Base-by-base conservation (phyloP, 2,329 filamentous ascomycete genomes). In the Ophiostoma montium region DNA sequence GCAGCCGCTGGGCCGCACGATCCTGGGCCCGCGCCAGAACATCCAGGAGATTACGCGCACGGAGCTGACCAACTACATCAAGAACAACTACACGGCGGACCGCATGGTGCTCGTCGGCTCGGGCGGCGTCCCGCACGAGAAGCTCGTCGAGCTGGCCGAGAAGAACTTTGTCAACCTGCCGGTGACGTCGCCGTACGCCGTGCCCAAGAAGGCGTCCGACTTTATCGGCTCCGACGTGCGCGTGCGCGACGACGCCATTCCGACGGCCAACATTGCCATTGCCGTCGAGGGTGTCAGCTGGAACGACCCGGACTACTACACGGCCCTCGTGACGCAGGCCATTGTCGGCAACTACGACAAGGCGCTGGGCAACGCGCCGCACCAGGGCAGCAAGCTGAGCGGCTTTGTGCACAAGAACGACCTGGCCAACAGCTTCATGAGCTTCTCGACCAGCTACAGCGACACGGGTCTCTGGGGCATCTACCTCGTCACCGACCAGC, bases 321-420 rank as follows among this genome's bases (percentile, higher is more conserved):
- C 92, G 60, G 94, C 86, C 55, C 78, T 98, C 51, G 90, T 98
- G 58, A 87, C 92, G 52, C 92, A 98, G 76, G 92, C 92, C 61
- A 96, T 98, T 60, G 89, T 98, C 58, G 92, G 92, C 65, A 98
- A 98, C 82, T 98, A 94, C 82, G 92, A 98, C 74, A 92, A 92
- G 71, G 86, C 92, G 59, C 90, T 96, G 81, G 92, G 94, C 64
- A 95, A 92, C 70, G 92, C 92, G 53, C 84, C 89, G 57, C 92
- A 95, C 75, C 84, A 95, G 64, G 92, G 94, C 62, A 95, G 88
- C 85, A 95, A 94, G 78, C 86, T 98, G 61, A 95, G 87, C 75
- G 82, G 84, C 57, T 87, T 92, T 62, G 83, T 98, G 59, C 86
- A 94, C 76, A 82, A 94, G 71, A 80, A 96, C 72, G 83, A 89